A percentile compares a stretch with the other conserved stretches of the same genome.
phyloP scores from a whole-genome alignment of 2,329 filamentous ascomycete genomes.

The Epichloe brachyelytri region DNA sequence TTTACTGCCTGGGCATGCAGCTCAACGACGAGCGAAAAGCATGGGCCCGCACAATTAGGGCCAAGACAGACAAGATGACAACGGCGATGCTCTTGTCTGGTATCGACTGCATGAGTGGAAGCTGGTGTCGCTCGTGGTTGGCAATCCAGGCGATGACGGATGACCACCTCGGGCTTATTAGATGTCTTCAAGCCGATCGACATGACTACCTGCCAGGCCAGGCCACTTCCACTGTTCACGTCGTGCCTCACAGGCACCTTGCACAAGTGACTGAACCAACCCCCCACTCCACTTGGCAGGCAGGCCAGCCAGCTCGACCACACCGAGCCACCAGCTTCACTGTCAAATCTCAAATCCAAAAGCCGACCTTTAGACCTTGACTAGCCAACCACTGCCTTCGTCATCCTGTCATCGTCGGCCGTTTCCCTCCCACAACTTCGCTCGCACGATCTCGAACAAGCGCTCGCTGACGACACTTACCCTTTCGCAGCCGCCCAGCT shows the following conservation, averaged over 20 bases:
- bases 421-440: constrained; percentile 1
- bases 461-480: constrained; percentile 2
- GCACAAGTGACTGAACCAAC: background rate
- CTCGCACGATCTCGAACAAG: background rate
- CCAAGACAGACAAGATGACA: background rate
- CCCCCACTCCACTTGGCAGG: background rate
- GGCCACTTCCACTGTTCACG: no score
- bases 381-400: constrained; percentile 8
- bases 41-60: background rate
- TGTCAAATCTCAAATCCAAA: background rate
- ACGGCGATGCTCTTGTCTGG: no score
- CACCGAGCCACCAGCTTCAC: constrained; percentile 1
- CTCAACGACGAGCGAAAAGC: no score
- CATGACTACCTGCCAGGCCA: no score
- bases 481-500: constrained; percentile 13
- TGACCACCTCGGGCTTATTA: no score
- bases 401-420: constrained; percentile 5
- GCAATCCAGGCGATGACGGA: no score
- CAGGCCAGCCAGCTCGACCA: background rate
- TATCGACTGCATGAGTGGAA: no score
- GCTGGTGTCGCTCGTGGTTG: no score
- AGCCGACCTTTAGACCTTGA: background rate
- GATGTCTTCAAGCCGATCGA: no score
- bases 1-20: no score
- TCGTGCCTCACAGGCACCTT: no score